phyloP scores from a whole-genome alignment of 2,329 filamentous ascomycete genomes.

The Thermothelomyces thermophilus region DNA sequence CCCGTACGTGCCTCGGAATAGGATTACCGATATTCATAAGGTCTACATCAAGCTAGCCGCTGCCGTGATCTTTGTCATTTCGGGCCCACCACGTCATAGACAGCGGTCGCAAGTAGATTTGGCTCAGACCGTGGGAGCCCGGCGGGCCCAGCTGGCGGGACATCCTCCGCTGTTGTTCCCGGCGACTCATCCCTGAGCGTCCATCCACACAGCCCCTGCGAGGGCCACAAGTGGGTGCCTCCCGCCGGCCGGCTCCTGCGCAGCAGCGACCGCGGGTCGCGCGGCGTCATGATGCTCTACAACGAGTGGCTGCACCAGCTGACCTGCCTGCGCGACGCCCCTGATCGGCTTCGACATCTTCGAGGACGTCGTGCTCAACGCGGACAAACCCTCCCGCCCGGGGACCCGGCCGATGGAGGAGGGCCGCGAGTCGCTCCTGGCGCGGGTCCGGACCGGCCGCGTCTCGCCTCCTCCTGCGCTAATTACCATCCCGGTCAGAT shows the following conservation, averaged over 20 bases:
- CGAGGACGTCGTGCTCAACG: not conserved
- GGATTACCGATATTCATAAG: slow-evolving; percentile 58
- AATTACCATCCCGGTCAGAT: no score
- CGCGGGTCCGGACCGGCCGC: not conserved
- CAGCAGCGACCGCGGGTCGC: not conserved
- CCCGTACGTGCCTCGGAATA: slow-evolving; percentile 58
- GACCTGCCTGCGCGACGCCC: not conserved
- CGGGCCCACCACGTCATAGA: slow-evolving; percentile 38
- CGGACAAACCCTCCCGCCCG: not conserved
- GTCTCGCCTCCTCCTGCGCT: no score
- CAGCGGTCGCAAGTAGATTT: slow-evolving; percentile 48
- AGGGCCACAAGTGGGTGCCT: slow-evolving; percentile 2
- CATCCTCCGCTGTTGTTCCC: not conserved
- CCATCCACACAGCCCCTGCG: slow-evolving; percentile 1
- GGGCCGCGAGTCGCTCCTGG: not conserved
- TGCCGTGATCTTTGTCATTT: slow-evolving; percentile 55
- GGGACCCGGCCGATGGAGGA: not conserved
- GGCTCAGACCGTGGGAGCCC: slow-evolving; percentile 39
- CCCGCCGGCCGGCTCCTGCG: not conserved
- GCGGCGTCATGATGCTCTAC: not conserved
- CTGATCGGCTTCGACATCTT: not conserved
- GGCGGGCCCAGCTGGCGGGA: no score
- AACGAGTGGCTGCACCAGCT: not conserved
- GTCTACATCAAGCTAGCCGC: slow-evolving; percentile 56
- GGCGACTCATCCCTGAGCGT: not conserved